A percentile compares a stretch with the other conserved stretches of the same genome.
phyloP scores from a whole-genome alignment of 1,284 basidiomycete species.

The Naganishia sp. region DNA sequence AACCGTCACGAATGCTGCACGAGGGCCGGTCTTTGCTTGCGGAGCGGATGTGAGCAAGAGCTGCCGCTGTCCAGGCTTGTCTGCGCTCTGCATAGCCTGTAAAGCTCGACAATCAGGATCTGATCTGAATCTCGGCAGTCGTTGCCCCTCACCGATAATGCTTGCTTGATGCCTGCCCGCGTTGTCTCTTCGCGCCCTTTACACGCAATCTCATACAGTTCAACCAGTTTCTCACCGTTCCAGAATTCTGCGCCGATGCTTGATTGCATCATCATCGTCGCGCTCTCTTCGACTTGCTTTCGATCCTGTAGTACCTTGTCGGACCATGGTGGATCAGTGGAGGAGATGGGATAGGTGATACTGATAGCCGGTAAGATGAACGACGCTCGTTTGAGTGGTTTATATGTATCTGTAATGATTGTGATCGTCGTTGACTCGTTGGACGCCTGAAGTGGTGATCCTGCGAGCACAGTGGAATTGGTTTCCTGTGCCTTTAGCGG shows the following conservation, averaged over 20 bases:
- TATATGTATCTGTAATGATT: conserved; percentile 24
- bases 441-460: conserved; percentile 8
- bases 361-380: conserved; percentile 79
- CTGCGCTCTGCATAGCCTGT: neutral
- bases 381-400: conserved; percentile 75
- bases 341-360: conserved; percentile 81
- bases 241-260: conserved; percentile 41
- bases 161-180: conserved; percentile 67
- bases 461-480: neutral
- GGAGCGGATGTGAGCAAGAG: conserved; percentile 26
- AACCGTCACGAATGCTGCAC: conserved; percentile 32
- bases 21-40: conserved; percentile 53
- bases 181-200: conserved; percentile 57
- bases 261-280: conserved; percentile 45
- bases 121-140: neutral
- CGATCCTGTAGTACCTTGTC: conserved; percentile 60
- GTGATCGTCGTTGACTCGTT: conserved; percentile 28
- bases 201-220: conserved; percentile 52
- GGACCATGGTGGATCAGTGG: conserved; percentile 73
- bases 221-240: conserved; percentile 48
- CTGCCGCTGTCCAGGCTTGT: conserved; percentile 7
- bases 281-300: conserved; percentile 60
- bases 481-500: neutral
- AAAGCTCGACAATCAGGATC: neutral
- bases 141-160: conserved; percentile 66